Conservation (phyloP, 2,329 filamentous ascomycete genomes). For the Achaetomium macrosporum region DNA sequence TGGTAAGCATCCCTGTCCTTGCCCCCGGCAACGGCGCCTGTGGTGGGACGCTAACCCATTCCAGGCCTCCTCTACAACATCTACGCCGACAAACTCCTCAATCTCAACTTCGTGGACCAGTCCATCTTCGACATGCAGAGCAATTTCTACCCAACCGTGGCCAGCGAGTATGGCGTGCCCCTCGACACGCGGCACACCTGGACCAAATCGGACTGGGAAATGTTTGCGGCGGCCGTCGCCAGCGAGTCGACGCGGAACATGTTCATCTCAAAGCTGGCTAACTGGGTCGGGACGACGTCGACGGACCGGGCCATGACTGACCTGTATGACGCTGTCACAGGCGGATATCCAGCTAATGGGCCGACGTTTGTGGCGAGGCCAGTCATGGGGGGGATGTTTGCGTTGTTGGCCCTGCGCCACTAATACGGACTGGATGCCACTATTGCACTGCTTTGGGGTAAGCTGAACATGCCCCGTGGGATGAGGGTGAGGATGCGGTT, state of each 20-base stretch:
- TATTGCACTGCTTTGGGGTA: not conserved
- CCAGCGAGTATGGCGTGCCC: conserved; percentile 72
- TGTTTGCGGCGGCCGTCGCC: conserved; percentile 75
- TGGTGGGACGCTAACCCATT: not conserved
- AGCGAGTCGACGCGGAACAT: conserved; percentile 52
- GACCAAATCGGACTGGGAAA: conserved; percentile 83
- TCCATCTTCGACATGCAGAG: conserved; percentile 73
- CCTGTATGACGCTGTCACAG: conserved; percentile 65
- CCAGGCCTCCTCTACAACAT: conserved; percentile 65
- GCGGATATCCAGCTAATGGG: conserved; percentile 57
- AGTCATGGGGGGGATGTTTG: conserved; percentile 75
- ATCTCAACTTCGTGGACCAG: conserved; percentile 69
- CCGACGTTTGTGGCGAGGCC: conserved; percentile 65
- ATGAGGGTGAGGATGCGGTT: not conserved
- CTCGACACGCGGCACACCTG: conserved; percentile 77
- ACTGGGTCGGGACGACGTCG: conserved; percentile 68
- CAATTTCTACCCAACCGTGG: conserved; percentile 66
- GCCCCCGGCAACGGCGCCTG: not conserved
- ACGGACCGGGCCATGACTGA: conserved; percentile 71
- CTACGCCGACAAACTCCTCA: conserved; percentile 71
- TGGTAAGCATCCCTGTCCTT: conserved; percentile 22
- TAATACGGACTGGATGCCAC: not conserved
- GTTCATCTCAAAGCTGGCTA: conserved; percentile 63
- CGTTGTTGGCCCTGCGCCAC: conserved; percentile 58
- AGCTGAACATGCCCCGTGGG: too few species aligned